phyloP scores from a whole-genome alignment of 192 early-diverging fungal genomes.

The Podila minutissima region DNA sequence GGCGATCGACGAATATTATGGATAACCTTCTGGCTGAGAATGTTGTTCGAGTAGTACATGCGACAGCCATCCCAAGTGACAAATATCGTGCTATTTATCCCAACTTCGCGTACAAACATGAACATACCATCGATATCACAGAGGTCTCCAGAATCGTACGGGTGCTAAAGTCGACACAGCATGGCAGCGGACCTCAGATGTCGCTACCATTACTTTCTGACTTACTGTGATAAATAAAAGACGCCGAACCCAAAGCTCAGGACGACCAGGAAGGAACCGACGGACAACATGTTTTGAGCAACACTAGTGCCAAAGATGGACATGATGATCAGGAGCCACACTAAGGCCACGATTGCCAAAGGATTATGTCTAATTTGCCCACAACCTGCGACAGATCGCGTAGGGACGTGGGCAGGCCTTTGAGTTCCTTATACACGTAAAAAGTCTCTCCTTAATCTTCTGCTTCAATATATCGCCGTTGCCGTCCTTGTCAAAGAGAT shows the following conservation, averaged over 20 bases:
- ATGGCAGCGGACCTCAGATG: not conserved
- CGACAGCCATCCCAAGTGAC: conserved; percentile 77
- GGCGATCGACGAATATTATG: conserved; percentile 72
- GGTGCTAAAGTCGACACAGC: conserved; percentile 36
- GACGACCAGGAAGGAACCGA: conserved; percentile 59
- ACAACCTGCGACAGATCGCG: conserved; percentile 82
- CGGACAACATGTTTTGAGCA: conserved; percentile 2
- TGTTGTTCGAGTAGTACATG: conserved; percentile 73
- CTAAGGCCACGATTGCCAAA: conserved; percentile 61
- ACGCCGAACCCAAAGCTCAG: conserved; percentile 85
- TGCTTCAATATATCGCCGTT: conserved; percentile 81
- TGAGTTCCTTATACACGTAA: conserved; percentile 77
- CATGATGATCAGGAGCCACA: conserved; percentile 62
- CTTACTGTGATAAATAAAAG: conserved; percentile 75
- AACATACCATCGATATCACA: conserved; percentile 71
- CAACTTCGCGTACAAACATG: conserved; percentile 74
- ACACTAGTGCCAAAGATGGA: conserved; percentile 26
- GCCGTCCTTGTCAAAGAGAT: conserved; percentile 81
- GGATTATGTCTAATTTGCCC: conserved; percentile 72
- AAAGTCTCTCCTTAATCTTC: conserved; percentile 79
- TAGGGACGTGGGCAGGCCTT: conserved; percentile 70
- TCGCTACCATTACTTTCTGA: not conserved
- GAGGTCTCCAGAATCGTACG: conserved; percentile 76
- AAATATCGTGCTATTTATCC: conserved; percentile 79
- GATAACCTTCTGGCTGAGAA: conserved; percentile 63